Percentiles rank a stretch among this genome's conserved stretches.
Conservation (phyloP, 1,284 basidiomycete genomes). For the Hemileia vastatrix region DNA sequence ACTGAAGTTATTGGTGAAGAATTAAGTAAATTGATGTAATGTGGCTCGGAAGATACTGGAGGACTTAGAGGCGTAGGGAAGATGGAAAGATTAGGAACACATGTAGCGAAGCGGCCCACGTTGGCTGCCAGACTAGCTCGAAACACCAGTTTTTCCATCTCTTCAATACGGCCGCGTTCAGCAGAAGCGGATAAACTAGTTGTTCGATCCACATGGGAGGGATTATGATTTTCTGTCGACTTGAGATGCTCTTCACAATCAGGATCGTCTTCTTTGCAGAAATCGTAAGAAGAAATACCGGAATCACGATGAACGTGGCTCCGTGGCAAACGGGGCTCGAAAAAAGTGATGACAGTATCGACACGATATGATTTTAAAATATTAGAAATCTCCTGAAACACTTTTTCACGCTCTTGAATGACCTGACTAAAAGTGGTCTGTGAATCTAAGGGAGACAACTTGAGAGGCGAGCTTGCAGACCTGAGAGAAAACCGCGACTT, state of each 20-base stretch:
- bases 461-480: too few species aligned
- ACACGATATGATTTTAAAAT: constrained; percentile 17
- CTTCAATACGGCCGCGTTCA: constrained; percentile 12
- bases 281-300: too few species aligned
- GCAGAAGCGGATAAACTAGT: too few species aligned
- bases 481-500: constrained; percentile 29
- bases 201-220: too few species aligned
- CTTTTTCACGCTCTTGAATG: constrained; percentile 31
- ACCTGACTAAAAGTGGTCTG: constrained; percentile 27
- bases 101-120: constrained; percentile 4
- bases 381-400: constrained; percentile 26
- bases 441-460: constrained; percentile 32
- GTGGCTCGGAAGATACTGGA: neutral
- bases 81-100: neutral
- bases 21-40: too few species aligned
- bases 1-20: too few species aligned
- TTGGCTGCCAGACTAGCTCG: neutral
- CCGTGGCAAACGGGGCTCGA: constrained; percentile 5
- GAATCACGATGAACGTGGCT: neutral
- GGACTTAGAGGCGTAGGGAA: neutral
- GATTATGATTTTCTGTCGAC: too few species aligned
- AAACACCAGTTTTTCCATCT: constrained; percentile 7
- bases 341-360: constrained; percentile 14
- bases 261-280: constrained; percentile 15
- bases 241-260: too few species aligned